A percentile compares a stretch with the other conserved stretches of the same genome.
Evolutionary conservation across 805 yeast genomes (phyloP).

Genomic region (Wickerhamiella spandovensis): DNA sequence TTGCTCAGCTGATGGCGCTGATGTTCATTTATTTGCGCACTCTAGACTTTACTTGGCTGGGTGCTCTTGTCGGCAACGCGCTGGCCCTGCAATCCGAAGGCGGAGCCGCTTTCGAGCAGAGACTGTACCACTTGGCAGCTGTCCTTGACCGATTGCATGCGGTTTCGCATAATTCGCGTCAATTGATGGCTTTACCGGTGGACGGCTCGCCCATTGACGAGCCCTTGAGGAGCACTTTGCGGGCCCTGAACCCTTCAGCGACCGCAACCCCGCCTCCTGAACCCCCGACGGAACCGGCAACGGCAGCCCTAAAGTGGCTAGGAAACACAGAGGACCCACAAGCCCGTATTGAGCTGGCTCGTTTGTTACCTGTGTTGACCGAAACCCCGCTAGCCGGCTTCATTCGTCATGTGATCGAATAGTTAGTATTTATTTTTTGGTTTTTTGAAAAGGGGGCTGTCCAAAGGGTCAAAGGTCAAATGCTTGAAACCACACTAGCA

Average conservation of each 20-base stretch:
- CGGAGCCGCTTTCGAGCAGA: constrained; percentile 4
- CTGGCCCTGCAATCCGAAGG: constrained; percentile 5
- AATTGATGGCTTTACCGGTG: constrained; percentile 2
- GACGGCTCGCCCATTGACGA: constrained; percentile 5
- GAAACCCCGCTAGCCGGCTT: constrained; percentile 5
- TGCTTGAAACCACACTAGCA: no score
- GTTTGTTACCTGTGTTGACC: constrained; percentile 2
- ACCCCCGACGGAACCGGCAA: neutral
- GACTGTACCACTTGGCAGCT: constrained; percentile 14
- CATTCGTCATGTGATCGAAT: constrained; percentile 1
- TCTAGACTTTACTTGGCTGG: constrained; percentile 24
- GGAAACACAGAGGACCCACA: neutral
- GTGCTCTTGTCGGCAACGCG: constrained; percentile 24
- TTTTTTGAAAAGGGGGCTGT: no score
- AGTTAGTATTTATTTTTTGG: neutral
- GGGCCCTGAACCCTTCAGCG: constrained; percentile 4
- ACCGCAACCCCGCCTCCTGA: constrained; percentile 1
- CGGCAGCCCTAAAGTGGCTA: neutral
- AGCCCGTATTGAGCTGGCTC: neutral
- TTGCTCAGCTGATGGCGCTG: constrained; percentile 24
- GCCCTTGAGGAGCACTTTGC: constrained; percentile 3
- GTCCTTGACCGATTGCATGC: constrained; percentile 10
- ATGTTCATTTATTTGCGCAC: constrained; percentile 24
- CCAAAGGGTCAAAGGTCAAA: no score
- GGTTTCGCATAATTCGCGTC: constrained; percentile 5